Percentiles rank a stretch among this genome's conserved stretches.
Conservation (phyloP, 768 basidiomycete genomes). For the Suillus fuscotomentosus region DNA sequence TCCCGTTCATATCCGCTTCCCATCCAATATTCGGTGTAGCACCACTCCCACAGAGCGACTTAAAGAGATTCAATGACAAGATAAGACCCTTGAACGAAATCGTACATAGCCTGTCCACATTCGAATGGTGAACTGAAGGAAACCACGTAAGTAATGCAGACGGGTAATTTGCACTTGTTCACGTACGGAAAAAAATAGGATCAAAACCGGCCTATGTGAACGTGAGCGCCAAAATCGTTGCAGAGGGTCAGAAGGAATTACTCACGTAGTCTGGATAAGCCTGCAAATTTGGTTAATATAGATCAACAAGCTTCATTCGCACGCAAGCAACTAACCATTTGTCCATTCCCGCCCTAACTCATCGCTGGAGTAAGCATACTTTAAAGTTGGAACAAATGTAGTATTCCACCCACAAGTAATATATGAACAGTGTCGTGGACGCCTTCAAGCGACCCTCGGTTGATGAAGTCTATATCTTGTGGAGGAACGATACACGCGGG, state of each 20-base stretch:
- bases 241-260: background rate
- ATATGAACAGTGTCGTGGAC: constrained; percentile 20
- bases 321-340: constrained; percentile 20
- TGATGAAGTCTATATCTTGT: constrained; percentile 8
- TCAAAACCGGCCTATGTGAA: constrained; percentile 20
- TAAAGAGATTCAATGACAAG: background rate
- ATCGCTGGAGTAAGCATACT: background rate
- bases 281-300: constrained; percentile 9
- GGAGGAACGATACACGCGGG: too few species aligned
- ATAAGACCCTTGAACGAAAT: background rate
- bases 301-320: background rate
- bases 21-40: constrained; percentile 29
- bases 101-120: constrained; percentile 22
- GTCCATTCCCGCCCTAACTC: constrained; percentile 23
- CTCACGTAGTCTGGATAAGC: constrained; percentile 22
- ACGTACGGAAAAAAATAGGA: constrained; percentile 25
- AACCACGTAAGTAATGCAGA: background rate
- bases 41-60: constrained; percentile 32
- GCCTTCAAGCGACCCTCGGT: constrained; percentile 19
- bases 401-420: constrained; percentile 15
- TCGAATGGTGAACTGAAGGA: constrained; percentile 22
- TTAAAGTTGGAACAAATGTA: too few species aligned
- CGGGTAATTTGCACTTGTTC: background rate
- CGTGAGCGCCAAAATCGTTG: background rate
- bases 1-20: constrained; percentile 17